phyloP scores from a whole-genome alignment of 1,284 basidiomycete genomes.

The Hymenochaete sp. region DNA sequence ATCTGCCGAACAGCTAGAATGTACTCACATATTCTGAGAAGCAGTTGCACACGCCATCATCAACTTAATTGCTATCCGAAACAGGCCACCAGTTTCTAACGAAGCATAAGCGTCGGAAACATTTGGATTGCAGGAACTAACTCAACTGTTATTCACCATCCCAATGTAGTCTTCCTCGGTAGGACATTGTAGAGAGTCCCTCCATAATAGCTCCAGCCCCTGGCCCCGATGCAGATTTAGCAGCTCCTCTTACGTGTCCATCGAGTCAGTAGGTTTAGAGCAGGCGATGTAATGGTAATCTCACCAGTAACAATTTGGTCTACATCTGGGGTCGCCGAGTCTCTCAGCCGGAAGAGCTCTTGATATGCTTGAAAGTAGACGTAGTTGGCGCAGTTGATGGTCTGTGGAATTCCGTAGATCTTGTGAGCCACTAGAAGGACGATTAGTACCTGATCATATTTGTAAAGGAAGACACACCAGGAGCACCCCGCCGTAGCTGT shows the following conservation, averaged over 20 bases:
- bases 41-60: conserved; percentile 86
- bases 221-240: conserved; percentile 91
- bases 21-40: conserved; percentile 51
- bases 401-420: conserved; percentile 94
- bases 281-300: conserved; percentile 13
- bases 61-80: conserved; percentile 88
- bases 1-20: conserved; percentile 3
- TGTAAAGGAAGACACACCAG: conserved; percentile 39
- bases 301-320: conserved; percentile 62
- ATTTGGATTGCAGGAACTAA: not conserved
- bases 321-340: conserved; percentile 32
- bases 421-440: conserved; percentile 71
- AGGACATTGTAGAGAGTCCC: conserved; percentile 87
- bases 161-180: conserved; percentile 90
- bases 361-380: conserved; percentile 89
- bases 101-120: not conserved
- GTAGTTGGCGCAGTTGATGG: conserved; percentile 97
- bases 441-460: not conserved
- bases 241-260: conserved; percentile 56
- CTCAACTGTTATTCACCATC: conserved; percentile 93
- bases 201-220: conserved; percentile 91
- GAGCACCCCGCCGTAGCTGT: conserved; percentile 79
- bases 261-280: not conserved
- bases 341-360: conserved; percentile 60
- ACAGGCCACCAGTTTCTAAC: conserved; percentile 90